A percentile compares a stretch with the other conserved stretches of the same genome.
Evolutionary conservation across 208 protist species (phyloP).

Genomic region (Wallacemonas sp.): DNA sequence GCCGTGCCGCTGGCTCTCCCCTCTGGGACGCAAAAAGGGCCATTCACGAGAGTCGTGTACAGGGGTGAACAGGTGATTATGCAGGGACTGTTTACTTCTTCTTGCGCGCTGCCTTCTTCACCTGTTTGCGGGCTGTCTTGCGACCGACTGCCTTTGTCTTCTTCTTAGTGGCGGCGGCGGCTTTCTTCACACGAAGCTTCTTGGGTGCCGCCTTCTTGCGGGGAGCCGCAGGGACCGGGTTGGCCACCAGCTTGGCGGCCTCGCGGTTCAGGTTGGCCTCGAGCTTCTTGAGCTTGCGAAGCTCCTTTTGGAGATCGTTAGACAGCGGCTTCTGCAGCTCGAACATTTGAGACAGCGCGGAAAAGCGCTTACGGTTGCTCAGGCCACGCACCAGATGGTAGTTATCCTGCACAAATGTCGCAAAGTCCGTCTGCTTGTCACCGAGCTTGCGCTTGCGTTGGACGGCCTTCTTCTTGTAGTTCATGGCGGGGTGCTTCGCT

Average conservation of each 20-base stretch:
- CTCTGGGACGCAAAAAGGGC: no score
- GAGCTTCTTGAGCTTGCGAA: slow-evolving; percentile 32
- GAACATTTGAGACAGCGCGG: slow-evolving; percentile 78
- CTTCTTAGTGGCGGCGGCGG: slow-evolving; percentile 23
- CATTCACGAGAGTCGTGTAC: no score
- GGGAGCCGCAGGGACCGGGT: slow-evolving; percentile 3
- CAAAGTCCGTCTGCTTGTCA: slow-evolving; percentile 42
- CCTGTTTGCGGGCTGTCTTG: slow-evolving; percentile 7
- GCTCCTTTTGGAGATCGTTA: slow-evolving; percentile 48
- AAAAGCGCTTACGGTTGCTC: slow-evolving; percentile 66
- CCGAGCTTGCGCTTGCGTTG: slow-evolving; percentile 12
- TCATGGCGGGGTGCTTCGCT: slow-evolving; percentile 50
- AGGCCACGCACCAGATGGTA: slow-evolving; percentile 69
- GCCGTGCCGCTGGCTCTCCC: no score
- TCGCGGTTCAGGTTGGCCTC: slow-evolving; percentile 22
- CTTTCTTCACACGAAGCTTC: slow-evolving; percentile 20
- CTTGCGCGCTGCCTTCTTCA: slow-evolving; percentile 13
- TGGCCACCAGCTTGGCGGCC: slow-evolving; percentile 2
- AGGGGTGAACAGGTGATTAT: no score
- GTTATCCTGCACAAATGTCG: slow-evolving; percentile 75
- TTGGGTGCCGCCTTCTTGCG: slow-evolving; percentile 11
- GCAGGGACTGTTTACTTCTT: slow-evolving; percentile 1
- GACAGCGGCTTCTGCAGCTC: slow-evolving; percentile 66
- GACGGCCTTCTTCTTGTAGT: slow-evolving; percentile 33
- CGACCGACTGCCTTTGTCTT: slow-evolving; percentile 18